Evolutionary conservation across 768 basidiomycete species (phyloP).

Genomic region (Boletus vermiculosoides): DNA sequence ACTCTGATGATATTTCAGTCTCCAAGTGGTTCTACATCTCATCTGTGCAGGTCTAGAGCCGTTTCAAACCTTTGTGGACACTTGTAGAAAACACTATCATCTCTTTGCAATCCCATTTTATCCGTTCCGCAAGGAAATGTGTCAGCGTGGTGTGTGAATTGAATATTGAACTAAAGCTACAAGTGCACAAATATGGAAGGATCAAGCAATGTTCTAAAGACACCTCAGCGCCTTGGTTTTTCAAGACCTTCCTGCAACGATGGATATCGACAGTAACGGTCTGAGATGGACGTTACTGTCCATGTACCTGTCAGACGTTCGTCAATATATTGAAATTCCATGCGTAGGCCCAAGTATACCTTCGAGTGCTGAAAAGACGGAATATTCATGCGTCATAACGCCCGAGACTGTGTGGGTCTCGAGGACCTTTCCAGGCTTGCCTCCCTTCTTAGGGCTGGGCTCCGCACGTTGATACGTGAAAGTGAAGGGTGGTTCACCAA

Average conservation of each 20-base stretch:
- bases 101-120: conserved; percentile 2
- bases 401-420: conserved; percentile 91
- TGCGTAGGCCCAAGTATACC: conserved; percentile 47
- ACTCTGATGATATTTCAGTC: conserved; percentile 44
- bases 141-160: conserved; percentile 1
- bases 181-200: conserved; percentile 25
- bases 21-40: conserved; percentile 96
- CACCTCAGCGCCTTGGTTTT: conserved; percentile 29
- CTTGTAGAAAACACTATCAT: background rate
- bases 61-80: background rate
- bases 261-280: conserved; percentile 88
- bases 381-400: conserved; percentile 72
- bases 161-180: conserved; percentile 22
- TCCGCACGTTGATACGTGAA: conserved; percentile 93
- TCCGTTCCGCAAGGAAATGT: background rate
- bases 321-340: conserved; percentile 1
- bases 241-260: conserved; percentile 53
- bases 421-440: conserved; percentile 72
- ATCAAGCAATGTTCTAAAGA: conserved; percentile 9
- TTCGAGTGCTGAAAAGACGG: conserved; percentile 88
- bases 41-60: conserved; percentile 68
- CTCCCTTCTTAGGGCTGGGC: conserved; percentile 62
- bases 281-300: conserved; percentile 90
- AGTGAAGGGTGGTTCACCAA: conserved; percentile 92
- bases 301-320: conserved; percentile 61